Evolutionary conservation across 305 asterid genomes (phyloP).

Genomic region (Fraxinus ornus): DNA sequence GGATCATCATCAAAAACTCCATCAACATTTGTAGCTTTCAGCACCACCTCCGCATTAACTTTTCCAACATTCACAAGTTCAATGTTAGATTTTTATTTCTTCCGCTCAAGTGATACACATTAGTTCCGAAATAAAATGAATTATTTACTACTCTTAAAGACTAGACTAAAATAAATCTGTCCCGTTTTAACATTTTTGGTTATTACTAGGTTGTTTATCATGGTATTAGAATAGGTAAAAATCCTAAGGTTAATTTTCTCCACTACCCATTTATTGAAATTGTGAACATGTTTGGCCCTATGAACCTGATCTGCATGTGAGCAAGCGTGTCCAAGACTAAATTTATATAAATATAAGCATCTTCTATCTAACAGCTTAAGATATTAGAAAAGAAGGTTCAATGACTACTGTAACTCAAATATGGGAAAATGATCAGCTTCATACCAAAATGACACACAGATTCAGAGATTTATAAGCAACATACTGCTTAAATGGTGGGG

Average conservation of each 20-base stretch:
- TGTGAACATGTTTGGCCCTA: not conserved
- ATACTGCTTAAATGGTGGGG: not conserved
- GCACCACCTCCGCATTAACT: conserved; percentile 97
- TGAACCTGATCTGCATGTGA: not conserved
- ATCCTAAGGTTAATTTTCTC: not conserved
- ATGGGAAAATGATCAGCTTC: not conserved
- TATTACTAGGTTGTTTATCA: not conserved
- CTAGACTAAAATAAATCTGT: not conserved
- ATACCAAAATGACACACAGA: not conserved
- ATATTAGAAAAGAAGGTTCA: not conserved
- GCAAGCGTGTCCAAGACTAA: not conserved
- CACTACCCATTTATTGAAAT: not conserved
- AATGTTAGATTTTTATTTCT: conserved; percentile 10
- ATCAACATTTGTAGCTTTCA: conserved; percentile 94
- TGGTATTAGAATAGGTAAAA: not conserved
- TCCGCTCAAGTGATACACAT: not conserved
- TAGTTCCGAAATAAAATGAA: not conserved
- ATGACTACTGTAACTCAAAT: not conserved
- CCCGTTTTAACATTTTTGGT: not conserved
- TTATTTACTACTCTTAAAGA: not conserved
- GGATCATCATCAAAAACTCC: conserved; percentile 94
- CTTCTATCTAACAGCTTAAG: not conserved
- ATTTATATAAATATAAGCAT: not conserved
- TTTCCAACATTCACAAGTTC: conserved; percentile 13
- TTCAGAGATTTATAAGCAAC: not conserved